phyloP scores from a whole-genome alignment of 2,329 filamentous ascomycete species.

The Fusarium irregulare region DNA sequence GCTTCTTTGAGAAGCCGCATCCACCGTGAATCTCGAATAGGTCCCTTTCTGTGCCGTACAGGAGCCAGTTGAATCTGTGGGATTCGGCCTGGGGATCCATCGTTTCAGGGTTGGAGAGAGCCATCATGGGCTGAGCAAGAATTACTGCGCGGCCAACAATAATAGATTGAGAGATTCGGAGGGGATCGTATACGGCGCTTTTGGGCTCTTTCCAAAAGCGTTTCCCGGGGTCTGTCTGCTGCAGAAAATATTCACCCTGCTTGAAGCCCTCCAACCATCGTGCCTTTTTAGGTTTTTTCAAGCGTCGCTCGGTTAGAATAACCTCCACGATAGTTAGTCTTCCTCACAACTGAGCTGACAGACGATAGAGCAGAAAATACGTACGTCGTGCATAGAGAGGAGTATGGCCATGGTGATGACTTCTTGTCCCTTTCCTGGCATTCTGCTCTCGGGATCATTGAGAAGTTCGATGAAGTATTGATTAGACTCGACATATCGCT shows the following conservation, averaged over 20 bases:
- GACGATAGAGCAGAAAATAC: constrained; percentile 25
- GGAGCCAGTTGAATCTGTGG: constrained; percentile 53
- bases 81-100: constrained; percentile 48
- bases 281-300: constrained; percentile 48
- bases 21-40: constrained; percentile 55
- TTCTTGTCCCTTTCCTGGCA: constrained; percentile 46
- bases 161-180: constrained; percentile 54
- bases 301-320: constrained; percentile 53
- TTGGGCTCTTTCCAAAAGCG: constrained; percentile 52
- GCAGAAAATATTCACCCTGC: constrained; percentile 51
- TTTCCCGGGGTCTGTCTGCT: constrained; percentile 51
- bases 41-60: constrained; percentile 52
- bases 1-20: constrained; percentile 56
- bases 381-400: constrained; percentile 56
- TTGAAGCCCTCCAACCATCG: constrained; percentile 55
- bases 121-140: constrained; percentile 55
- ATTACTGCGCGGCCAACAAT: constrained; percentile 55
- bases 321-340: constrained; percentile 42
- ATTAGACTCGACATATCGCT: constrained; percentile 49
- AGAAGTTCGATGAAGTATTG: constrained; percentile 48
- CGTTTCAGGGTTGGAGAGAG: constrained; percentile 43
- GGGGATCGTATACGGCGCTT: constrained; percentile 48
- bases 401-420: constrained; percentile 53
- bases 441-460: constrained; percentile 33
- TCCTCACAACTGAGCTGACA: background rate